Conservation (phyloP, 805 yeast species). For the Pichia kluyveri region DNA sequence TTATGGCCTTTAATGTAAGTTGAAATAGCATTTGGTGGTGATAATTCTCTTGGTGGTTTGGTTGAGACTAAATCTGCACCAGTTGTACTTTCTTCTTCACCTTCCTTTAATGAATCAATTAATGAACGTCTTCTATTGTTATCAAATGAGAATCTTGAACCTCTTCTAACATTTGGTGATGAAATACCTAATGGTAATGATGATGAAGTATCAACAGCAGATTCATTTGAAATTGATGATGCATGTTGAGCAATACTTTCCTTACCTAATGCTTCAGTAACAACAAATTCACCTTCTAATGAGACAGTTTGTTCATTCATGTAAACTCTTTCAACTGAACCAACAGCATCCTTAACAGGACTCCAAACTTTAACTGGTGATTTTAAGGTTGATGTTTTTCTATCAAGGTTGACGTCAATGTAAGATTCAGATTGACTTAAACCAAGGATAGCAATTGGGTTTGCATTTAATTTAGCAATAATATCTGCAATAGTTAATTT, state of each 20-base stretch:
- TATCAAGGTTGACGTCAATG: conserved; percentile 79
- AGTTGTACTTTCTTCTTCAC: conserved; percentile 32
- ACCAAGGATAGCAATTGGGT: conserved; percentile 76
- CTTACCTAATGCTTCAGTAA: conserved; percentile 52
- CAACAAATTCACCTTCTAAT: conserved; percentile 70
- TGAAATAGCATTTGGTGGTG: conserved; percentile 72
- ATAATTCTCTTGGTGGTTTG: conserved; percentile 62
- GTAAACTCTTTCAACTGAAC: conserved; percentile 84
- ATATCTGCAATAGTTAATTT: conserved; percentile 67
- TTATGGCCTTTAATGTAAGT: conserved; percentile 73
- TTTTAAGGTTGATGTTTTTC: conserved; percentile 38
- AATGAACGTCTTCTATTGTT: conserved; percentile 29
- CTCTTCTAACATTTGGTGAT: conserved; percentile 28
- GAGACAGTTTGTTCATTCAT: conserved; percentile 72
- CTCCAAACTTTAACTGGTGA: conserved; percentile 39
- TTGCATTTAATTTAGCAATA: conserved; percentile 62
- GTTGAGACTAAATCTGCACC: conserved; percentile 67
- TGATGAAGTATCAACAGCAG: conserved; percentile 12
- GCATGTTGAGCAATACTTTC: conserved; percentile 40
- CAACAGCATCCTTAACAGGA: conserved; percentile 50
- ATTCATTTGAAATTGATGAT: conserved; percentile 18
- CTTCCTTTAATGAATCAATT: conserved; percentile 19
- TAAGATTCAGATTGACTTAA: conserved; percentile 71
- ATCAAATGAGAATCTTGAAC: conserved; percentile 44
- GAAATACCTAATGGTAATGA: conserved; percentile 22